Evolutionary conservation across 2,329 filamentous ascomycete genomes (phyloP).

Genomic region (Fusarium sp.): DNA sequence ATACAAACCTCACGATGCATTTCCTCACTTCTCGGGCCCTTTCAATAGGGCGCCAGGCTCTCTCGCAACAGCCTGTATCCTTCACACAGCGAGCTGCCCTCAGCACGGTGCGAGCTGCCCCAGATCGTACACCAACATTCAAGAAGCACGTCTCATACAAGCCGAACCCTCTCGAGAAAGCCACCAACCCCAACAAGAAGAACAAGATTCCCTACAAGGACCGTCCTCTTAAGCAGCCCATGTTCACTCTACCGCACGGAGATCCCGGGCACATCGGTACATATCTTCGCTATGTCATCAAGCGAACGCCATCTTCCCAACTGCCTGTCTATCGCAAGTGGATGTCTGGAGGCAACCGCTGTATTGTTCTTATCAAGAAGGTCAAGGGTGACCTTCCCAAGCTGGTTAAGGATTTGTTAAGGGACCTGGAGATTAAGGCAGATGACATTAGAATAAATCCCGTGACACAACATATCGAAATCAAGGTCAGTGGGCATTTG

Average conservation of each 20-base stretch:
- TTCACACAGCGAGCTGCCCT: constrained; percentile 26
- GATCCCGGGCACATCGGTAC: constrained; percentile 46
- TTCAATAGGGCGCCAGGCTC: constrained; percentile 32
- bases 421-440: constrained; percentile 66
- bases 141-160: constrained; percentile 40
- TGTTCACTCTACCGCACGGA: constrained; percentile 48
- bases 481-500: constrained; percentile 66
- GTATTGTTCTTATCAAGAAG: constrained; percentile 80
- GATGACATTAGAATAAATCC: constrained; percentile 65
- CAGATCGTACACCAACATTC: constrained; percentile 38
- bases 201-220: constrained; percentile 43
- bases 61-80: constrained; percentile 25
- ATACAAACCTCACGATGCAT: constrained; percentile 43
- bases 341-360: constrained; percentile 80
- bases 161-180: constrained; percentile 34
- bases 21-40: constrained; percentile 42
- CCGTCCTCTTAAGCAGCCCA: constrained; percentile 42
- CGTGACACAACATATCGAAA: constrained; percentile 77
- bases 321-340: constrained; percentile 80
- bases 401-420: constrained; percentile 72
- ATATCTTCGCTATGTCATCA: constrained; percentile 71
- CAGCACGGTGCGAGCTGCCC: constrained; percentile 18
- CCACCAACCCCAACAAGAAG: constrained; percentile 42
- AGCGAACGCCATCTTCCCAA: constrained; percentile 75
- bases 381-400: constrained; percentile 76